These are phyloP conservation scores for Datisca glomerata DNA, from an alignment of 306 rosid genomes.

Conservation along the genomic window DNA sequence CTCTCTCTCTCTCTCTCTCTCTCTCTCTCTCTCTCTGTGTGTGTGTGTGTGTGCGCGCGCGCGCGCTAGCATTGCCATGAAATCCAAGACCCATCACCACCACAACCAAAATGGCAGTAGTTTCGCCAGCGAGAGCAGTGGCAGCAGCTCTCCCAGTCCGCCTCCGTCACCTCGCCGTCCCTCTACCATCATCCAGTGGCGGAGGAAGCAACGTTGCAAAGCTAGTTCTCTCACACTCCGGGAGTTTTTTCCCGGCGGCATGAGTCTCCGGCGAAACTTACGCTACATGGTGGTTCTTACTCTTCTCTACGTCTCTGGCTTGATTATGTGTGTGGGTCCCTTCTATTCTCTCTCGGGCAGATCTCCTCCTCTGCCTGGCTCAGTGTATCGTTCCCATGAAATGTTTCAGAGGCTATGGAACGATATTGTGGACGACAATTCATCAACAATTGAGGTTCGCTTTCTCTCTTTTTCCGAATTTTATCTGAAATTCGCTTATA, in stretches of 20 bases:
- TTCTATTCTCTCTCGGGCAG: constrained; percentile 53
- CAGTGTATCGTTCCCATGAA: constrained; percentile 63
- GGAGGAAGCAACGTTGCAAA: constrained; percentile 50
- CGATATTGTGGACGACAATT: constrained; percentile 54
- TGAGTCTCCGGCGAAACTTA: constrained; percentile 48
- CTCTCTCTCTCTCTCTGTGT: background rate
- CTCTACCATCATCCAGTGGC: constrained; percentile 29
- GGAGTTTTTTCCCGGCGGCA: constrained; percentile 32
- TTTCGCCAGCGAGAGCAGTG: constrained; percentile 29
- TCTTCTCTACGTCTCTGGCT: constrained; percentile 62
- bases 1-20: constrained; percentile 1
- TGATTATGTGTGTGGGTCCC: constrained; percentile 82
- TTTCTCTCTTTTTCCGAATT: background rate
- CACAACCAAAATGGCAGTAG: constrained; percentile 24
- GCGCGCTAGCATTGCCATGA: constrained; percentile 25
- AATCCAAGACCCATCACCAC: constrained; percentile 37
- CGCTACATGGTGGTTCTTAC: constrained; percentile 68
- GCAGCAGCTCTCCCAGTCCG: constrained; percentile 75
- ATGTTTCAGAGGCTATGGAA: constrained; percentile 48
- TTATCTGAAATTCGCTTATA: background rate
- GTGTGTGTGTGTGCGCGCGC: background rate
- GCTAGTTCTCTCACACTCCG: constrained; percentile 19
- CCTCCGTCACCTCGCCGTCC: constrained; percentile 72
- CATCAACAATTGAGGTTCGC: constrained; percentile 58
- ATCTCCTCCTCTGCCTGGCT: constrained; percentile 74